phyloP scores from a whole-genome alignment of 2,329 filamentous ascomycete species.

The Nemania sp. region DNA sequence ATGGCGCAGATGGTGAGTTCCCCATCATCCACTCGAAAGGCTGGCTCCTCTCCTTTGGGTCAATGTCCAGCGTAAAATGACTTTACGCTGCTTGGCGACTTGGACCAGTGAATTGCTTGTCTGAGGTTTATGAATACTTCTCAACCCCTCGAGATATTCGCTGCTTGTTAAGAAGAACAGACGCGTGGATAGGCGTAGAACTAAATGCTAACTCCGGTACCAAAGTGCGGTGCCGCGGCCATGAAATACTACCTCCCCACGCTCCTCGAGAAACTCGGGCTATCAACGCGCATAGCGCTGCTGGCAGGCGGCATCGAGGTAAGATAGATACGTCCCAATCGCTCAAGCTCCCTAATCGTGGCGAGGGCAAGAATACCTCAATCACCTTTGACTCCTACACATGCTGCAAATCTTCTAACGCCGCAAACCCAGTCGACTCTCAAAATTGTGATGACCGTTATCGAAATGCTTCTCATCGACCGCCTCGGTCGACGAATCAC shows the following conservation, averaged over 20 bases:
- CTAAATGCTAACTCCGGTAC: not conserved
- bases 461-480: slow-evolving; percentile 63
- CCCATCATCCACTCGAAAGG: no score
- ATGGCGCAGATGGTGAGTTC: slow-evolving; percentile 55
- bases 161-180: not conserved
- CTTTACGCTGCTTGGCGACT: not conserved
- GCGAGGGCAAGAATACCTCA: not conserved
- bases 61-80: not conserved
- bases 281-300: slow-evolving; percentile 53
- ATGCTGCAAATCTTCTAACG: not conserved
- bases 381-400: not conserved
- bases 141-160: not conserved
- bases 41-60: not conserved
- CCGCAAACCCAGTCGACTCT: slow-evolving; percentile 48
- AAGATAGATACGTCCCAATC: not conserved
- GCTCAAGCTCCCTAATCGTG: not conserved
- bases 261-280: slow-evolving; percentile 56
- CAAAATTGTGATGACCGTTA: slow-evolving; percentile 59
- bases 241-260: slow-evolving; percentile 65
- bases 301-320: slow-evolving; percentile 58
- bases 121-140: not conserved
- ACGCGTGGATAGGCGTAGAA: not conserved
- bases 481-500: slow-evolving; percentile 54
- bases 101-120: not conserved
- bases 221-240: slow-evolving; percentile 57